These are phyloP conservation scores for Ceratocystis smalleyi DNA, from an alignment of 2,329 filamentous ascomycete genomes.

Conservation along the genomic window DNA sequence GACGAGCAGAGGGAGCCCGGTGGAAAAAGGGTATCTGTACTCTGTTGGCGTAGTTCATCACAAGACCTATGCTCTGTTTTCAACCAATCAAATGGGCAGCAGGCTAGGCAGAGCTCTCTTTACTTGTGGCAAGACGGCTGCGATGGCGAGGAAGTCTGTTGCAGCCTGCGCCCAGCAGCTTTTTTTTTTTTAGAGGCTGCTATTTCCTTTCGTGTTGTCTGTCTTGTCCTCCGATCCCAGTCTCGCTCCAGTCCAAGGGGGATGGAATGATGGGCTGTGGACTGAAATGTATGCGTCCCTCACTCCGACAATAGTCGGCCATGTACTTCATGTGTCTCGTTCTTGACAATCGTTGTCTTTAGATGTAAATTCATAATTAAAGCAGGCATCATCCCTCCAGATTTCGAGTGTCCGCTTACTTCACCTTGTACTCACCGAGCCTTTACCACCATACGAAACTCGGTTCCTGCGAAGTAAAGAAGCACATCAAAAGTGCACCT, in stretches of 20 bases:
- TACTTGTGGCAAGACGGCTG: background rate
- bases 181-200: background rate
- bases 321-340: background rate
- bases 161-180: background rate
- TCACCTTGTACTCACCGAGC: background rate
- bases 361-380: background rate
- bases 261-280: background rate
- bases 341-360: background rate
- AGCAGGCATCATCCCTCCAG: background rate
- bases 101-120: background rate
- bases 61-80: background rate
- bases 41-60: background rate
- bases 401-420: background rate
- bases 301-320: background rate
- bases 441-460: background rate
- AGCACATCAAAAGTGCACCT: background rate
- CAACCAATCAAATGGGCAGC: background rate
- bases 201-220: background rate
- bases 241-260: background rate
- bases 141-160: background rate
- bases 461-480: conserved; percentile 1
- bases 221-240: background rate
- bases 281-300: conserved; percentile 1
- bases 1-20: background rate
- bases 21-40: background rate